These are phyloP conservation scores for Phaseolus coccineus DNA, from an alignment of 331 rosid species.

Conservation along the genomic window DNA sequence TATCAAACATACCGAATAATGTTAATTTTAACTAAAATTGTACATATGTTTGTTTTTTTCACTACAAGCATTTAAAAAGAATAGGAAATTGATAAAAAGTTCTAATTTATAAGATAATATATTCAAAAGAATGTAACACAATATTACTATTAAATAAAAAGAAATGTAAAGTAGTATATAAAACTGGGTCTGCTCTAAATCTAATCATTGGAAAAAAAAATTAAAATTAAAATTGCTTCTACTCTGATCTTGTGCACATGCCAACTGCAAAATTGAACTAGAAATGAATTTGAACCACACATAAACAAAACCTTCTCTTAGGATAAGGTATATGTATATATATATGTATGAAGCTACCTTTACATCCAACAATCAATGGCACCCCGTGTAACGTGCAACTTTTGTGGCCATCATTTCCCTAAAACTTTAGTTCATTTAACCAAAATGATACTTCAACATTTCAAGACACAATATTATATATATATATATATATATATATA, in stretches of 20 bases:
- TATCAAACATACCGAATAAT: neutral
- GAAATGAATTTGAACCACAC: slow-evolving; percentile 40
- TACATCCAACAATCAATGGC: slow-evolving; percentile 16
- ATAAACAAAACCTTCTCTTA: slow-evolving; percentile 21
- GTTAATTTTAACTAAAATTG: neutral
- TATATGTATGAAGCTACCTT: neutral
- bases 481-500: neutral
- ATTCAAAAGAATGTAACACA: too few relatives aligned
- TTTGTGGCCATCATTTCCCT: slow-evolving; percentile 40
- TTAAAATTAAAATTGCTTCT: slow-evolving; percentile 14
- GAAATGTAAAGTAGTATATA: too few relatives aligned
- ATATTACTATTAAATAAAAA: too few relatives aligned
- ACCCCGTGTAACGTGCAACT: neutral
- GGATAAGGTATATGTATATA: slow-evolving; percentile 15
- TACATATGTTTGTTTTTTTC: too few relatives aligned
- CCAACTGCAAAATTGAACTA: neutral
- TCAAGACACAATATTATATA: neutral
- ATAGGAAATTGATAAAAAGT: too few relatives aligned
- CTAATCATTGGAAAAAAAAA: neutral
- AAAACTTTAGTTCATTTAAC: neutral
- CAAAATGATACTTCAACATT: neutral
- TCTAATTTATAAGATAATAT: too few relatives aligned
- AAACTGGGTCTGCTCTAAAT: too few relatives aligned
- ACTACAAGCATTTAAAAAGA: too few relatives aligned
- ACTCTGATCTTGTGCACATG: slow-evolving; percentile 21